Conservation (phyloP, 345 rosid species). For the Dipteronia dyeriana region DNA sequence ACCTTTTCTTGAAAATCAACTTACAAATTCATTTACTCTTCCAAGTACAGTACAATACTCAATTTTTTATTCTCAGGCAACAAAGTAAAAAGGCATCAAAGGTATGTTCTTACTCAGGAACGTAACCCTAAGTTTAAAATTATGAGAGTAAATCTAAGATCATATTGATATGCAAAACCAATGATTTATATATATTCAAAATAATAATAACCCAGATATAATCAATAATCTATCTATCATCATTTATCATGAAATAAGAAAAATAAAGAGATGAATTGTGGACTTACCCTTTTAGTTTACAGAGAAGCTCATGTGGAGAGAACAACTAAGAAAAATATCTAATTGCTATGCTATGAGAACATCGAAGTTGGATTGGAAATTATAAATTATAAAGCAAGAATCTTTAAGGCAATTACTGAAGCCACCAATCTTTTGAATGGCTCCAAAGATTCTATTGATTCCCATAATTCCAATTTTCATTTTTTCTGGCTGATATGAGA, state of each 20-base stretch:
- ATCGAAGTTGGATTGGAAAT: neutral
- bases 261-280: neutral
- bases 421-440: slow-evolving; percentile 75
- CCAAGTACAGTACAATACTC: neutral
- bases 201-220: neutral
- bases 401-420: slow-evolving; percentile 17
- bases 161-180: neutral
- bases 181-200: neutral
- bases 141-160: neutral
- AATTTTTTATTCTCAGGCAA: neutral
- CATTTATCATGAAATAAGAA: neutral
- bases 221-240: neutral
- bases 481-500: slow-evolving; percentile 17
- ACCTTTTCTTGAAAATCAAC: neutral
- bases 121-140: neutral
- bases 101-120: neutral
- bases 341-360: neutral
- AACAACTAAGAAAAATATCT: neutral
- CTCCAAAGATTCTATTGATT: slow-evolving; percentile 33
- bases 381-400: slow-evolving; percentile 24
- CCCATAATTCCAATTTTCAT: neutral
- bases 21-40: neutral
- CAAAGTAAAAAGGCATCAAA: neutral
- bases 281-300: slow-evolving; percentile 3
- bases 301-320: slow-evolving; percentile 7